Percentiles rank a stretch among this genome's conserved stretches.
Conservation (phyloP, 192 early-diverging fungal genomes). For the Podila horticola region DNA sequence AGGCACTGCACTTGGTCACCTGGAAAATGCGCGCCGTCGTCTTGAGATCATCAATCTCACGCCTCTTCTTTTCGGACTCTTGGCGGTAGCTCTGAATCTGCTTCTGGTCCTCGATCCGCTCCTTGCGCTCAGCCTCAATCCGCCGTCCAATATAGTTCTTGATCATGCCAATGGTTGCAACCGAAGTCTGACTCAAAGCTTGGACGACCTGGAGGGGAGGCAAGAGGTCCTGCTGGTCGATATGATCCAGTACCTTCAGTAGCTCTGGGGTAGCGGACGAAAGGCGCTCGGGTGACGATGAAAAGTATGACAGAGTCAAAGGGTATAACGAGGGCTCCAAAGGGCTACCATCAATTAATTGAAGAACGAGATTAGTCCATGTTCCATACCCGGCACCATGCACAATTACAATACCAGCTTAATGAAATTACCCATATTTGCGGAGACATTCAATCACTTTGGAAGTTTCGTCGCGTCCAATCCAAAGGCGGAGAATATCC, state of each 20-base stretch:
- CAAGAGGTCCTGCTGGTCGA: constrained; percentile 87
- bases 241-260: constrained; percentile 78
- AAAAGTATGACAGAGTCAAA: constrained; percentile 77
- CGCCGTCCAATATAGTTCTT: constrained; percentile 84
- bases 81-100: constrained; percentile 81
- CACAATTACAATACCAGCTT: too few relatives aligned
- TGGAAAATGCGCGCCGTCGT: constrained; percentile 78
- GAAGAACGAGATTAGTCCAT: background rate
- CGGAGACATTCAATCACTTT: constrained; percentile 70
- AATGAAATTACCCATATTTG: constrained; percentile 64
- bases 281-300: constrained; percentile 71
- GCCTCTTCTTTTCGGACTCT: constrained; percentile 79
- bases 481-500: constrained; percentile 77
- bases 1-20: constrained; percentile 78
- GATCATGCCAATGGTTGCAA: constrained; percentile 89
- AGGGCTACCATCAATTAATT: constrained; percentile 45
- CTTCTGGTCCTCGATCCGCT: constrained; percentile 72
- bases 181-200: constrained; percentile 78
- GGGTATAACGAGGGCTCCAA: constrained; percentile 76
- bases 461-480: constrained; percentile 74
- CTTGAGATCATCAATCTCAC: constrained; percentile 87
- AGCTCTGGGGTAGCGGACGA: constrained; percentile 65
- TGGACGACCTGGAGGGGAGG: constrained; percentile 93
- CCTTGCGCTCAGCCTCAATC: constrained; percentile 76
- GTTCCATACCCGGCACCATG: background rate